These are phyloP conservation scores for Mycena citricolor DNA, from an alignment of 1,284 basidiomycete species.

Conservation along the genomic window DNA sequence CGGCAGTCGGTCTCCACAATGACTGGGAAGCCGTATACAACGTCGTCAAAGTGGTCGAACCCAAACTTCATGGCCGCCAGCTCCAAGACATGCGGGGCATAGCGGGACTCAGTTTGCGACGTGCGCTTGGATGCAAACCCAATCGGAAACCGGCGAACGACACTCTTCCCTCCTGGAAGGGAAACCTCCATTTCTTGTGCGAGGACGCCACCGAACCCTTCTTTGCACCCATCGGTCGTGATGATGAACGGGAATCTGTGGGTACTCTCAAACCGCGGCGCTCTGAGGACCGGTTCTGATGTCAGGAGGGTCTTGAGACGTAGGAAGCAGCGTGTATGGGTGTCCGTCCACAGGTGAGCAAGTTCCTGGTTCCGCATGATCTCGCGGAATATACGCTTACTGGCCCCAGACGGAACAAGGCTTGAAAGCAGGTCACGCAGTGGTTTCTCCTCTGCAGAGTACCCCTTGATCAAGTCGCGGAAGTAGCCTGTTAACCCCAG, in stretches of 20 bases:
- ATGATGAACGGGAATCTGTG: constrained; percentile 30
- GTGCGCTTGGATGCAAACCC: constrained; percentile 30
- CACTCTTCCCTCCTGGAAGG: constrained; percentile 23
- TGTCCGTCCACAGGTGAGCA: constrained; percentile 25
- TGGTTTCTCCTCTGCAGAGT: too few relatives aligned
- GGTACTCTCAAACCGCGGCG: constrained; percentile 29
- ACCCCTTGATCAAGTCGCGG: constrained; percentile 28
- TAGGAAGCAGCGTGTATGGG: constrained; percentile 29
- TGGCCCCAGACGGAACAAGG: too few relatives aligned
- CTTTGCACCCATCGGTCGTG: constrained; percentile 34
- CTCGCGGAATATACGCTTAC: constrained; percentile 20
- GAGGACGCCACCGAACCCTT: constrained; percentile 33
- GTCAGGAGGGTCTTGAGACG: constrained; percentile 29
- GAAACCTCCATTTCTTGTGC: constrained; percentile 24
- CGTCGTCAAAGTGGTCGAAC: constrained; percentile 30
- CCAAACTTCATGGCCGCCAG: constrained; percentile 31
- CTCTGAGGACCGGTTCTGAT: constrained; percentile 29
- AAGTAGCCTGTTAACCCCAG: constrained; percentile 29
- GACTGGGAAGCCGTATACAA: constrained; percentile 28
- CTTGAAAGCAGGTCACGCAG: too few relatives aligned
- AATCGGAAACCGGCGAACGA: constrained; percentile 26
- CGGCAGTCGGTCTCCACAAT: constrained; percentile 33
- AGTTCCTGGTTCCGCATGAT: constrained; percentile 25
- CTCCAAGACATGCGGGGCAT: constrained; percentile 32
- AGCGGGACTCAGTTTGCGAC: constrained; percentile 27